Base-by-base conservation (phyloP, 257 asterid genomes). In the Voacanga thouarsii region DNA sequence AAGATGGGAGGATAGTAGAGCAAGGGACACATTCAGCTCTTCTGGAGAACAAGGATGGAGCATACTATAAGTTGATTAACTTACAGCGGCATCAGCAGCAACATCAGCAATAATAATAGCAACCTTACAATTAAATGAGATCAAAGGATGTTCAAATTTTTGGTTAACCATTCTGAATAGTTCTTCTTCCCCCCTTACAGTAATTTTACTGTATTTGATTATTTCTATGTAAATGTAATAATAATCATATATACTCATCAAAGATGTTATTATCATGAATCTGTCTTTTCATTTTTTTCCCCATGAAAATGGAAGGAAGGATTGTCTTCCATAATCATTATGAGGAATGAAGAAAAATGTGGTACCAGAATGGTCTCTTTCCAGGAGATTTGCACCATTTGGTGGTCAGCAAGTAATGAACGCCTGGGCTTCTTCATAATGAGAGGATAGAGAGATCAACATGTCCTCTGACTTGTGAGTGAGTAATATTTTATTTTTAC, bases 31-130 rank as follows among this genome's bases (percentile, higher is more conserved):
- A 77, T 44, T 65, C 77, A 50, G 50, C 70, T 5, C 84, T 81
- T n/a, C 47, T 77, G 6, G 81, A 81, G 78, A 81, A 77, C 71
- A 77, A 78, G n/a, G 84, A 81, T 78, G 84, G 84, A 43, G 68
- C 82, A 24, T 81, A 81, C 45, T 77, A 72, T 12, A 81, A 81
- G 76, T 69, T 81, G 63, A 77, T 81, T 73, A 77, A 55, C 79
- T 77, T 81, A 49, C 84, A 81, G 66, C 21, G 70, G 56, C 68
- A 80, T 10, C 79, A 75, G 3, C 71, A 75, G 44, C 72, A 74
- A 45, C 71, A 69, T 16, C 75, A 53, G 26, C 75, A 53, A 68
- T 26, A 50, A 39, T 18, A 78, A 16, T 51, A 15, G 67, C 33
- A 16, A 47, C 56, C 75, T 10, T 43, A 45, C 12, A 71, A 3